Percentiles rank a stretch among this genome's conserved stretches.
Conservation (phyloP, 257 asterid genomes). For the Capsicum baccatum region DNA sequence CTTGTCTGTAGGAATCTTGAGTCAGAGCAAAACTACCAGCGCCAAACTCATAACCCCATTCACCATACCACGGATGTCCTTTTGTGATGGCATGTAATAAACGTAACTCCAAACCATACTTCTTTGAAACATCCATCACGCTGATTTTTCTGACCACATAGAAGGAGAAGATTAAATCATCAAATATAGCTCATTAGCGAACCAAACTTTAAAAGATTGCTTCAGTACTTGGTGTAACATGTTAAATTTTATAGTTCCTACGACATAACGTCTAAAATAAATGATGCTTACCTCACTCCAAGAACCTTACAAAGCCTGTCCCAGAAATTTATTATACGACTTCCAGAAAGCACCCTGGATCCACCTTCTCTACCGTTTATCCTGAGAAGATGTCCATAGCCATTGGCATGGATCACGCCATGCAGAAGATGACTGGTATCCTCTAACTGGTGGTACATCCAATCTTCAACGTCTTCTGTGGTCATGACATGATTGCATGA, state of each 20-base stretch:
- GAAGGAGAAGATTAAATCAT: neutral
- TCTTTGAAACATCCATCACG: conserved; percentile 97
- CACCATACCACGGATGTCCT: conserved; percentile 96
- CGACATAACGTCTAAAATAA: neutral
- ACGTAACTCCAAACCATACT: conserved; percentile 82
- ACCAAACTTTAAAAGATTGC: conserved; percentile 11
- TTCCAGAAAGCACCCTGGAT: conserved; percentile 80
- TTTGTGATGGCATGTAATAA: conserved; percentile 77
- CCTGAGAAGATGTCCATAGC: conserved; percentile 93
- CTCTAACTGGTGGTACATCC: conserved; percentile 92
- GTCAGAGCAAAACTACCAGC: conserved; percentile 84
- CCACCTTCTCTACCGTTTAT: conserved; percentile 99
- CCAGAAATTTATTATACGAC: conserved; percentile 85
- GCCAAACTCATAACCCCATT: conserved; percentile 95
- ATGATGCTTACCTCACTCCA: conserved; percentile 69
- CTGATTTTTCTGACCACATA: conserved; percentile 70
- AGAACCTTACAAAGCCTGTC: conserved; percentile 79
- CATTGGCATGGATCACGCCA: conserved; percentile 86
- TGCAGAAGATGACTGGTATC: conserved; percentile 85
- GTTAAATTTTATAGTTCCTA: neutral
- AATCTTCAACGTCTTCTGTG: conserved; percentile 86
- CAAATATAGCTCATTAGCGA: neutral
- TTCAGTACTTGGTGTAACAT: neutral
- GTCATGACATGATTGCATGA: conserved; percentile 84
- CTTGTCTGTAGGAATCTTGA: conserved; percentile 57